Base-by-base conservation (phyloP, 345 rosid species). In the Euphorbia pulcherrima region DNA sequence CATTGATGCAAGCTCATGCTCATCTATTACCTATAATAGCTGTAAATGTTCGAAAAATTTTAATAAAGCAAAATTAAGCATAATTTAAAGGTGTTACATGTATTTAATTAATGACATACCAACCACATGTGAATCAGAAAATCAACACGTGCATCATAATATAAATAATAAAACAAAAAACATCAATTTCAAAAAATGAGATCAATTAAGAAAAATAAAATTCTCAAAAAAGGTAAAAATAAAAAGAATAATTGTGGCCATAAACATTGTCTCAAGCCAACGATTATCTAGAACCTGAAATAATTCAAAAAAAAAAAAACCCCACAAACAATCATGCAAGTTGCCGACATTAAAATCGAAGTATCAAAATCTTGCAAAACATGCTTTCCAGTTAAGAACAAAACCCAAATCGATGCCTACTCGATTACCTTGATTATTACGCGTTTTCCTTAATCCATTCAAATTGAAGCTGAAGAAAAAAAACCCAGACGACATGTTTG, bases 401-500 rank as follows among this genome's bases (percentile, higher is more conserved):
- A n/a, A n/a, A n/a, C n/a, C n/a, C n/a, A n/a, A n/a, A n/a, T n/a
- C n/a, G n/a, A n/a, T n/a, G n/a, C n/a, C n/a, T n/a, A n/a, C n/a
- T n/a, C n/a, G n/a, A n/a, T n/a, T 53, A 33, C 37, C 7, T 33
- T 7, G 4, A 33, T 41, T 41, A 57, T 57, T 57, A 28, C 61
- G 29, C 61, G 37, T 57, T 57, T 57, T 27, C 6, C 16, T 50
- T 11, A 33, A 33, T 33, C n/a, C n/a, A n/a, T 33, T 33, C 37
- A 33, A 33, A 33, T 33, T 33, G 37, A 33, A 29, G 56, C 33
- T 16, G 6, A 48, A 48, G 20, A 20, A 59, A 13, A 8, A 12
- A 46, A 18, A 24, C 50, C 27, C 16, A 17, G 28, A 24, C 14
- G 57, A 67, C 52, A 88, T 85, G 95, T 56, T 84, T 46, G 85